Percentiles rank a stretch among this genome's conserved stretches.
These are phyloP conservation scores for Marchantia polymorpha DNA, from an alignment of 225 moss, liverwort and hornwort genomes.

Conservation along the genomic window DNA sequence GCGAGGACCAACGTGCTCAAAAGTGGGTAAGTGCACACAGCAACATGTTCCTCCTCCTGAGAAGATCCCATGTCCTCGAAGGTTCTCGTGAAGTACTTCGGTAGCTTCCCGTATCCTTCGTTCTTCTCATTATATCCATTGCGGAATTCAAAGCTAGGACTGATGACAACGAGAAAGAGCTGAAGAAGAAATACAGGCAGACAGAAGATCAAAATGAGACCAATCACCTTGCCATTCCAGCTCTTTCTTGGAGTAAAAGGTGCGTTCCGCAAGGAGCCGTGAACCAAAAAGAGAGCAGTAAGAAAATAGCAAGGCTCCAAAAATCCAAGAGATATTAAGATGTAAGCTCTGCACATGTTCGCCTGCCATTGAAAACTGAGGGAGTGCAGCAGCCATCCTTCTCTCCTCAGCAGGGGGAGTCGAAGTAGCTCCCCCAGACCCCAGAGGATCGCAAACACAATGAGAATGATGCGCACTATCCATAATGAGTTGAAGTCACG, in stretches of 20 bases:
- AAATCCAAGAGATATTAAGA: slow-evolving; percentile 77
- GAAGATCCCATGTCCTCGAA: slow-evolving; percentile 58
- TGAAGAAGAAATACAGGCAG: slow-evolving; percentile 84
- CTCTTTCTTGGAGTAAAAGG: slow-evolving; percentile 85
- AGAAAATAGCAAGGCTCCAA: slow-evolving; percentile 94
- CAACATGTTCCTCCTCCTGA: slow-evolving; percentile 43
- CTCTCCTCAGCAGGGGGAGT: slow-evolving; percentile 76
- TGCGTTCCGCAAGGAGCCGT: slow-evolving; percentile 74
- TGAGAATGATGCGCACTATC: slow-evolving; percentile 89
- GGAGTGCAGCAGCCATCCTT: slow-evolving; percentile 73
- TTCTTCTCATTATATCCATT: slow-evolving; percentile 54
- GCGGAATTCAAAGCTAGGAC: slow-evolving; percentile 61
- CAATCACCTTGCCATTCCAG: slow-evolving; percentile 92
- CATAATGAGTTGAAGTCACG: slow-evolving; percentile 91
- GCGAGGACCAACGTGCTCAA: slow-evolving; percentile 82
- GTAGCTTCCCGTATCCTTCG: slow-evolving; percentile 79
- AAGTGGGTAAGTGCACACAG: slow-evolving; percentile 87
- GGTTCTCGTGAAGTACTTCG: slow-evolving; percentile 78
- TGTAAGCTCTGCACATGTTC: slow-evolving; percentile 79
- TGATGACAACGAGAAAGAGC: slow-evolving; percentile 80
- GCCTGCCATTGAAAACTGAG: slow-evolving; percentile 72
- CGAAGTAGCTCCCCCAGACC: slow-evolving; percentile 87
- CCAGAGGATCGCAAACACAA: slow-evolving; percentile 82
- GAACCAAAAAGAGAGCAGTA: slow-evolving; percentile 85
- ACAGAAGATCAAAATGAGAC: slow-evolving; percentile 69